Evolutionary conservation across 1,284 basidiomycete genomes (phyloP).

Genomic region (Stygiomarasmius scandens): DNA sequence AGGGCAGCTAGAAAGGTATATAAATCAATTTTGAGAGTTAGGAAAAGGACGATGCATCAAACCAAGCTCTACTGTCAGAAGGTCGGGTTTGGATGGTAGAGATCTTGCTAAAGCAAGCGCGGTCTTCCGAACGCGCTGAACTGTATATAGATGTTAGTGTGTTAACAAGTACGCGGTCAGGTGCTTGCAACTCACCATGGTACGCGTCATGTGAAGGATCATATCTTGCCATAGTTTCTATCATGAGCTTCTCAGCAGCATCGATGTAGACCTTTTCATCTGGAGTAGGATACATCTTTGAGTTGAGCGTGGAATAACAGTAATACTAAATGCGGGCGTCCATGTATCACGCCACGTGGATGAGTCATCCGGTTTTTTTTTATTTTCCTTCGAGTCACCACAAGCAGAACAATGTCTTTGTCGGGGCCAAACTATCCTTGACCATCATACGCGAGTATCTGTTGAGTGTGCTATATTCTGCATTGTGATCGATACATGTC

Average conservation of each 20-base stretch:
- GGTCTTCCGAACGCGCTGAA: conserved; percentile 79
- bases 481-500: too few relatives aligned
- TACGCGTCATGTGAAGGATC: conserved; percentile 90
- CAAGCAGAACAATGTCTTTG: too few relatives aligned
- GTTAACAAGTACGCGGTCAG: conserved; percentile 1
- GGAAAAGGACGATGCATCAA: neutral
- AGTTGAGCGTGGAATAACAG: neutral
- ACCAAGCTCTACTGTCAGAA: conserved; percentile 77
- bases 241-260: conserved; percentile 73
- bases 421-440: too few relatives aligned
- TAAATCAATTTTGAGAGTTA: neutral
- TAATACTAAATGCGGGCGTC: too few relatives aligned
- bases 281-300: conserved; percentile 39
- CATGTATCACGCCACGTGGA: too few relatives aligned
- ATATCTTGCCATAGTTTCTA: conserved; percentile 78
- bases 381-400: too few relatives aligned
- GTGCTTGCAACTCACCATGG: conserved; percentile 61
- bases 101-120: conserved; percentile 69
- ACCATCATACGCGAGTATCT: too few relatives aligned
- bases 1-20: conserved; percentile 59
- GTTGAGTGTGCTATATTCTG: too few relatives aligned
- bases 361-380: too few relatives aligned
- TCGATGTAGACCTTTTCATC: conserved; percentile 49
- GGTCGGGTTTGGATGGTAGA: conserved; percentile 54
- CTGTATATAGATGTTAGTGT: conserved; percentile 39